Evolutionary conservation across 148 eudicot species (phyloP), one percentile per base, ranked within the genome.

Genomic region (Chenopodium quinoa): DNA sequence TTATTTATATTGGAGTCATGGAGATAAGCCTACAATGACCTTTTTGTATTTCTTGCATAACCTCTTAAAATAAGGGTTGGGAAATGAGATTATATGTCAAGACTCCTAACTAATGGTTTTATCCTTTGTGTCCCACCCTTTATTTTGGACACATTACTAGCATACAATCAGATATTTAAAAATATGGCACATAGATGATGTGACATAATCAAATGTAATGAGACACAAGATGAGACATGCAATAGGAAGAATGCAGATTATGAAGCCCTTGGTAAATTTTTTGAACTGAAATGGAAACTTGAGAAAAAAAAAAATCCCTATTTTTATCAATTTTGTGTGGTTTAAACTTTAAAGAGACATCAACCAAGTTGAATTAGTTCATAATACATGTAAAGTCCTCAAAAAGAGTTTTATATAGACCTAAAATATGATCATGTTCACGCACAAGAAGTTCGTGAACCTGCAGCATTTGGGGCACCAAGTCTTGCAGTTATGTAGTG

Each of bases 401-500:
- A 65, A 27, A 14, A 23, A 64, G 32, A 62, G 23, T 64, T 64
- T 11, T 37, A 14, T 20, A 16, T 40, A 56, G 14, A 44, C 9
- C 25, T 44, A 54, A 16, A 76, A 23, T 48, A n/a, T 34, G 48
- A 14, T 40, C 7, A 40, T 27, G 50, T 31, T 65, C 46, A 56
- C 50, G 34, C 46, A 20, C 56, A 56, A 23, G 75, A 71, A 31
- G 22, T 64, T n/a, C 19, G 17, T 71, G 70, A 76, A 71, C 37
- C n/a, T 76, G 80, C 80, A 54, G 73, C 63, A 81, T 48, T 77
- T 22, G 52, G 54, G 25, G 2, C 58, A 67, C 77, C 34, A 63
- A 31, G 46, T 63, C 63, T 85, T 73, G 77, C 22, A 27, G 48
- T 73, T 82, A 68, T 75, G 64, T 71, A 25, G 75, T 37, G 69